Evolutionary conservation across 108 stramenopile species (phyloP).

Genomic region (Nitzschia palea): DNA sequence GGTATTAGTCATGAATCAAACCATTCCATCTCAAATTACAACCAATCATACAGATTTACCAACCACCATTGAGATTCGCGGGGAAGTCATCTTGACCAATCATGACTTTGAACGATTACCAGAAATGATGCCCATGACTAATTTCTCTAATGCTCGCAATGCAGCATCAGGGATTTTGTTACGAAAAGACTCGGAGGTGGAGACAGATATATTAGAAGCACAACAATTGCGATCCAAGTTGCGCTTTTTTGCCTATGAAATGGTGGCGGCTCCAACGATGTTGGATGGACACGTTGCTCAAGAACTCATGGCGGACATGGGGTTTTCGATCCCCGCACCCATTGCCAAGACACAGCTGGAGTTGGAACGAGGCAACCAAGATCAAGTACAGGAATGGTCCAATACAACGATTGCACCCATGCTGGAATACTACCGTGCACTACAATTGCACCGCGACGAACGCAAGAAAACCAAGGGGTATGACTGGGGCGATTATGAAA

Average conservation of each 20-base stretch:
- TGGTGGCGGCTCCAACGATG: conserved; percentile 19
- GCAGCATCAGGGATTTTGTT: conserved; percentile 91
- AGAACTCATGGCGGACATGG: conserved; percentile 38
- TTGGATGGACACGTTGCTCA: conserved; percentile 40
- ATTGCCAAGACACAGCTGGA: conserved; percentile 33
- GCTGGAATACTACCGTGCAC: conserved; percentile 49
- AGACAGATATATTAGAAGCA: conserved; percentile 14
- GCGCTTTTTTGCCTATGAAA: conserved; percentile 89
- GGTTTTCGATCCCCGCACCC: conserved; percentile 68
- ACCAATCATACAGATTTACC: conserved; percentile 6
- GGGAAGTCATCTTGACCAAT: conserved; percentile 86
- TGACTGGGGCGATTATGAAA: conserved; percentile 65
- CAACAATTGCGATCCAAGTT: conserved; percentile 53
- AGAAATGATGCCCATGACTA: conserved; percentile 4
- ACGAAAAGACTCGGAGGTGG: conserved; percentile 50
- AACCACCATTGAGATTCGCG: conserved; percentile 76
- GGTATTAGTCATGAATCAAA: conserved; percentile 15
- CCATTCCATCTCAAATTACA: conserved; percentile 5
- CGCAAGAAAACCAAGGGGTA: conserved; percentile 13
- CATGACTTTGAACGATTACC: conserved; percentile 36
- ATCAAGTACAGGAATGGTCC: background rate
- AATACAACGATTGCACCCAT: conserved; percentile 32
- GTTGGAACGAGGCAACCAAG: background rate
- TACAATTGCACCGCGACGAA: conserved; percentile 41
- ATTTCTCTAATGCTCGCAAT: conserved; percentile 90